Percentiles rank a stretch among this genome's conserved stretches.
Evolutionary conservation across 345 rosid genomes (phyloP).

Genomic region (Barbarea vulgaris): DNA sequence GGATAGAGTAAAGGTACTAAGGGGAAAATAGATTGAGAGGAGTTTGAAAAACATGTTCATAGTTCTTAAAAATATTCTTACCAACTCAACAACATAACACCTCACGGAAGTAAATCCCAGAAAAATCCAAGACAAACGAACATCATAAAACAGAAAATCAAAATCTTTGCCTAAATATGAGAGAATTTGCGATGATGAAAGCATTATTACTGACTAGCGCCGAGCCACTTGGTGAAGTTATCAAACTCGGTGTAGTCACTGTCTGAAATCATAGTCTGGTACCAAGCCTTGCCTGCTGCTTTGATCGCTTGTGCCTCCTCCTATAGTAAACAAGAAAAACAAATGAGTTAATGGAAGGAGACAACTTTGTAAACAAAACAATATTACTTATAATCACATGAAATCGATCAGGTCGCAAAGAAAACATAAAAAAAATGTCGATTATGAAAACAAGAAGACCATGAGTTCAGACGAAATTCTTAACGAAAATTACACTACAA

Average conservation of each 20-base stretch:
- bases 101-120: neutral
- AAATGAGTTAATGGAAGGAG: neutral
- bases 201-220: conserved; percentile 59
- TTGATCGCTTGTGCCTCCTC: conserved; percentile 76
- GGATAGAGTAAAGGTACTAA: neutral
- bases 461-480: neutral
- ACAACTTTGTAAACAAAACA: neutral
- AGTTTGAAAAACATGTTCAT: conserved; percentile 20
- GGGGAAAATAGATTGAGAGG: neutral
- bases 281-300: conserved; percentile 96
- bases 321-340: conserved; percentile 38
- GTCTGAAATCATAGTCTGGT: conserved; percentile 89
- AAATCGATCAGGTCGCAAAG: neutral
- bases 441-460: neutral
- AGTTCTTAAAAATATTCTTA: conserved; percentile 9
- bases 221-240: conserved; percentile 86
- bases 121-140: conserved; percentile 24
- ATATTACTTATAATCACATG: neutral
- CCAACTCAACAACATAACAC: conserved; percentile 10
- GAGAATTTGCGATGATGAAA: neutral
- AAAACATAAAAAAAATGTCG: neutral
- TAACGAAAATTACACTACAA: neutral
- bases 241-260: conserved; percentile 89
- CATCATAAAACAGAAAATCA: neutral
- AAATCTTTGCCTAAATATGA: conserved; percentile 38